These are phyloP conservation scores for Angophora floribunda DNA, from an alignment of 345 rosid genomes.

Conservation along the genomic window DNA sequence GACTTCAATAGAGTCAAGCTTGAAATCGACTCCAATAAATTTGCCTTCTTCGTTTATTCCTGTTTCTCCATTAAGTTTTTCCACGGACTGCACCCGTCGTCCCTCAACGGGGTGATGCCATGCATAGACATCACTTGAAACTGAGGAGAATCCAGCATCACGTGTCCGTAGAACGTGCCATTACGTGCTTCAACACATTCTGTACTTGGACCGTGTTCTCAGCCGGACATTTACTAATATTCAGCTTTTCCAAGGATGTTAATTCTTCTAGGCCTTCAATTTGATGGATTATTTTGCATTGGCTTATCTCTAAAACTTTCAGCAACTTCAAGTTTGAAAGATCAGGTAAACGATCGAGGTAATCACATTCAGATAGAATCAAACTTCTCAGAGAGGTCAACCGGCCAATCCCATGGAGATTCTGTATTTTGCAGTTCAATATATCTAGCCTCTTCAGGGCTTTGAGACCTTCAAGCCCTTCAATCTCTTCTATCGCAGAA, in stretches of 20 bases:
- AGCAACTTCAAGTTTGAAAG: not conserved
- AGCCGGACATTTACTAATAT: not conserved
- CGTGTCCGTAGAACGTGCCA: accelerated
- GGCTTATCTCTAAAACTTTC: not conserved
- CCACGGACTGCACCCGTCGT: not conserved
- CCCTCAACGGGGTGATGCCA: not conserved
- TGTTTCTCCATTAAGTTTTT: not conserved
- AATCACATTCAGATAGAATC: accelerated
- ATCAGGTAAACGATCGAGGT: not conserved
- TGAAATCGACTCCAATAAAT: not conserved
- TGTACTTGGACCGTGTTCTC: not conserved
- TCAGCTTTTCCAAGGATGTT: not conserved
- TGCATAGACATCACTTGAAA: not conserved
- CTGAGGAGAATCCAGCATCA: not conserved
- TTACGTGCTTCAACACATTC: accelerated
- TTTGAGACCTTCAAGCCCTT: too few species aligned
- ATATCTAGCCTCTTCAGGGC: too few species aligned
- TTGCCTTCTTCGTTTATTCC: not conserved
- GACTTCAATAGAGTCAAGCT: not conserved
- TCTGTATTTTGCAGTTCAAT: not conserved
- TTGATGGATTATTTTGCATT: not conserved
- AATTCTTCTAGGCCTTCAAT: not conserved
- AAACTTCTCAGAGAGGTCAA: accelerated
- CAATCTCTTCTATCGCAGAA: too few species aligned
- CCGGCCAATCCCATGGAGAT: not conserved